Conservation (phyloP, 2,329 filamentous ascomycete species). For the Exophiala lecanii-corni region DNA sequence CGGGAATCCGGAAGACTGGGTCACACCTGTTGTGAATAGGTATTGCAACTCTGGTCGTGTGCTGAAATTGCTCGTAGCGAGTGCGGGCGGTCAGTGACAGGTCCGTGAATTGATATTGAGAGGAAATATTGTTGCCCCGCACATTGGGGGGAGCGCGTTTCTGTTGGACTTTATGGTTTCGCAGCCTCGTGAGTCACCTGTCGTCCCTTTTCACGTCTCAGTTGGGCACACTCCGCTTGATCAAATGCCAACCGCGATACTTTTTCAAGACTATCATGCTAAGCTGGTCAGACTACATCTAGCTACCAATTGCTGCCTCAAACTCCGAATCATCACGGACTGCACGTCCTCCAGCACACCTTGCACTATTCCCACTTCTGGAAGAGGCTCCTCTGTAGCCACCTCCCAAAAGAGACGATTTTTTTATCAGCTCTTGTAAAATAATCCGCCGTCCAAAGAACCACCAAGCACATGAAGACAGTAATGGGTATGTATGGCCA, state of each 20-base stretch:
- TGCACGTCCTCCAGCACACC: no score
- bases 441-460: conserved; percentile 8
- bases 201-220: no score
- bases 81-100: neutral
- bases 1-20: no score
- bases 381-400: neutral
- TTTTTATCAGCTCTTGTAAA: conserved; percentile 3
- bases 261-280: no score
- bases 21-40: no score
- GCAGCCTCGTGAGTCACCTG: conserved; percentile 4
- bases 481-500: conserved; percentile 4
- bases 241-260: no score
- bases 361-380: neutral
- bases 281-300: no score
- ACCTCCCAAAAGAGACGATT: conserved; percentile 3
- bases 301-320: no score
- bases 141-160: no score
- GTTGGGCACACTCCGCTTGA: no score
- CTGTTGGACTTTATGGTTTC: neutral
- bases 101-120: neutral
- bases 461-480: conserved; percentile 1
- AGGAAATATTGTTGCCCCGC: conserved; percentile 4
- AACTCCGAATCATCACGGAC: no score
- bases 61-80: neutral
- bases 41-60: no score